Conservation (phyloP, 331 rosid genomes). For the Acacia concinna region DNA sequence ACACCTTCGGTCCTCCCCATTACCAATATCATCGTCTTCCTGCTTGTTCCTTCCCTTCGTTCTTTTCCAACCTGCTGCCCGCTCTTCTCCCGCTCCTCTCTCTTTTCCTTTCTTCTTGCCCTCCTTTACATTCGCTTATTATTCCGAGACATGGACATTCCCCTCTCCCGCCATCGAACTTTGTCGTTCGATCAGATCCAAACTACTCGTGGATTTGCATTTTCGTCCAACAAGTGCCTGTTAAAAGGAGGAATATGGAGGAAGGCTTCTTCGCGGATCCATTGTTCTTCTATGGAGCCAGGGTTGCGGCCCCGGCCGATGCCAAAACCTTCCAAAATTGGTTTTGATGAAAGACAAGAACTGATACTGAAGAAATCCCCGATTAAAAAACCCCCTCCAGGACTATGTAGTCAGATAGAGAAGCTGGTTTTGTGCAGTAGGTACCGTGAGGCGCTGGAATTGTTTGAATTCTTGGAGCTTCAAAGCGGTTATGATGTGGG, state of each 20-base stretch:
- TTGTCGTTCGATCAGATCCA: slow-evolving; percentile 36
- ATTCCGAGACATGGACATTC: slow-evolving; percentile 53
- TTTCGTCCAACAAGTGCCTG: slow-evolving; percentile 28
- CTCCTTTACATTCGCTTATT: neutral
- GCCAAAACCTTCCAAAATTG: slow-evolving; percentile 45
- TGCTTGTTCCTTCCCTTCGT: neutral
- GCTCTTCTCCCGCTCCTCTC: neutral
- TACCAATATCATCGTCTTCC: neutral
- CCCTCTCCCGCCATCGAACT: slow-evolving; percentile 48
- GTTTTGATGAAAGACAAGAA: slow-evolving; percentile 26
- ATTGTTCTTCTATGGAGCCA: slow-evolving; percentile 54
- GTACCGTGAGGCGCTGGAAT: slow-evolving; percentile 63
- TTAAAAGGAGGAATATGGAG: slow-evolving; percentile 36
- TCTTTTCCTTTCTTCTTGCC: neutral
- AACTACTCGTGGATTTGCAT: slow-evolving; percentile 24
- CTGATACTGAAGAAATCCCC: slow-evolving; percentile 32
- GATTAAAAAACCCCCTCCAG: slow-evolving; percentile 41
- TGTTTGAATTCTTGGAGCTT: slow-evolving; percentile 78
- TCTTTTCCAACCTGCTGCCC: neutral
- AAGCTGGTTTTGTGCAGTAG: slow-evolving; percentile 59
- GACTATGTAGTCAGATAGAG: slow-evolving; percentile 70
- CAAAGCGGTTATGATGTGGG: slow-evolving; percentile 52
- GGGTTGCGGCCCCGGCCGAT: slow-evolving; percentile 49
- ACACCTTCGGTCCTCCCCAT: neutral
- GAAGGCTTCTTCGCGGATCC: slow-evolving; percentile 38